Evolutionary conservation across 148 eudicot genomes (phyloP).

Genomic region (Diospyros kaki): DNA sequence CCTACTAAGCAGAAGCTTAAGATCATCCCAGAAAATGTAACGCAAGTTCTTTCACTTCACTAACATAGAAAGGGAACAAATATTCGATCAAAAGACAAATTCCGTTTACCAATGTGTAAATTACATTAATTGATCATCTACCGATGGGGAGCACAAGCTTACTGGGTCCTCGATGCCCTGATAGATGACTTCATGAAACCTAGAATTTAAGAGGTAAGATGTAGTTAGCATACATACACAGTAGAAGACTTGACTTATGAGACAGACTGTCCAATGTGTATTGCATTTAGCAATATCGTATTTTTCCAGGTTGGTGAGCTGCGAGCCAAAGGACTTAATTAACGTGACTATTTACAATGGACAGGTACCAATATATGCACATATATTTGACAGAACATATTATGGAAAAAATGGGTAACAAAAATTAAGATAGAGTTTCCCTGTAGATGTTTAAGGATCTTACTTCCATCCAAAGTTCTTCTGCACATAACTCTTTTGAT

Average conservation of each 20-base stretch:
- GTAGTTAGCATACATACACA: too few species aligned
- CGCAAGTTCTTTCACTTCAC: background rate
- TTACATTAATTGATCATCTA: too few species aligned
- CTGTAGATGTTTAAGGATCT: background rate
- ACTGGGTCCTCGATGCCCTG: constrained; percentile 30
- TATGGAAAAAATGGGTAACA: background rate
- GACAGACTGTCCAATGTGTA: too few species aligned
- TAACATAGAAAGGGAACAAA: background rate
- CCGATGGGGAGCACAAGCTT: constrained; percentile 57
- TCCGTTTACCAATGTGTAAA: too few species aligned
- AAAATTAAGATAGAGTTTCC: too few species aligned
- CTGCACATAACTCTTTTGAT: background rate
- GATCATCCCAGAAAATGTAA: background rate
- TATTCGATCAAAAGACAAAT: too few species aligned
- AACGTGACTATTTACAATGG: constrained; percentile 28
- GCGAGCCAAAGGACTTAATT: constrained; percentile 17
- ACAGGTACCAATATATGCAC: constrained; percentile 25
- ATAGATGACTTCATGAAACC: constrained; percentile 53
- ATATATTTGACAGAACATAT: background rate
- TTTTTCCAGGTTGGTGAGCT: constrained; percentile 37
- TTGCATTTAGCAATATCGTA: too few species aligned
- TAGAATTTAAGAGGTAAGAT: constrained; percentile 45
- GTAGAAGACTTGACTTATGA: too few species aligned
- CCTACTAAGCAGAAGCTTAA: background rate
- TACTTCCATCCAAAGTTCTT: background rate